Conservation (phyloP, 306 rosid species). For the Carpinus fangiana region DNA sequence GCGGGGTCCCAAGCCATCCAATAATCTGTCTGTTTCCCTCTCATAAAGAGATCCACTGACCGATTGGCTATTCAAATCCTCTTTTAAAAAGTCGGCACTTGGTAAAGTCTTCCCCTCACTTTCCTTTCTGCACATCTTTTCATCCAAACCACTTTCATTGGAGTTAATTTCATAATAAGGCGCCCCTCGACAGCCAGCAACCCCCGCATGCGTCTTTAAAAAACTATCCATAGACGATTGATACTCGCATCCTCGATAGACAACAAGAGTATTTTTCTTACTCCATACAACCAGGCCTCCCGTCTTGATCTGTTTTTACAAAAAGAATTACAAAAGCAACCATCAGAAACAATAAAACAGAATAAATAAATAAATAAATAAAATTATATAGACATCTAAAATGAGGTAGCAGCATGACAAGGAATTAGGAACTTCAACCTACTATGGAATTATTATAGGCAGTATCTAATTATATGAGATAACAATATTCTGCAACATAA, state of each 20-base stretch:
- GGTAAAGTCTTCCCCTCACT: conserved; percentile 25
- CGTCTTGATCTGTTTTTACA: conserved; percentile 59
- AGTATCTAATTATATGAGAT: conserved; percentile 7
- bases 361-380: neutral
- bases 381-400: conserved; percentile 13
- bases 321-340: conserved; percentile 30
- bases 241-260: conserved; percentile 62
- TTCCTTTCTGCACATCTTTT: conserved; percentile 25
- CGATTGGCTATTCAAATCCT: conserved; percentile 32
- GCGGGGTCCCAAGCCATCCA: conserved; percentile 88
- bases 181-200: conserved; percentile 27
- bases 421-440: conserved; percentile 10
- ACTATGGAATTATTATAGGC: neutral
- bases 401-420: conserved; percentile 8
- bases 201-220: conserved; percentile 24
- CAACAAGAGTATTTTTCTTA: conserved; percentile 63
- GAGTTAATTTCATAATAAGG: conserved; percentile 23
- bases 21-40: conserved; percentile 77
- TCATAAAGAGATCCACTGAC: conserved; percentile 58
- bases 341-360: conserved; percentile 20
- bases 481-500: conserved; percentile 5
- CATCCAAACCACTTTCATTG: conserved; percentile 26
- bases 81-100: conserved; percentile 13
- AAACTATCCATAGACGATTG: conserved; percentile 29
- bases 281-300: conserved; percentile 86